Evolutionary conservation across 805 yeast species (phyloP).

Genomic region (Sugiyamaella marilandica): DNA sequence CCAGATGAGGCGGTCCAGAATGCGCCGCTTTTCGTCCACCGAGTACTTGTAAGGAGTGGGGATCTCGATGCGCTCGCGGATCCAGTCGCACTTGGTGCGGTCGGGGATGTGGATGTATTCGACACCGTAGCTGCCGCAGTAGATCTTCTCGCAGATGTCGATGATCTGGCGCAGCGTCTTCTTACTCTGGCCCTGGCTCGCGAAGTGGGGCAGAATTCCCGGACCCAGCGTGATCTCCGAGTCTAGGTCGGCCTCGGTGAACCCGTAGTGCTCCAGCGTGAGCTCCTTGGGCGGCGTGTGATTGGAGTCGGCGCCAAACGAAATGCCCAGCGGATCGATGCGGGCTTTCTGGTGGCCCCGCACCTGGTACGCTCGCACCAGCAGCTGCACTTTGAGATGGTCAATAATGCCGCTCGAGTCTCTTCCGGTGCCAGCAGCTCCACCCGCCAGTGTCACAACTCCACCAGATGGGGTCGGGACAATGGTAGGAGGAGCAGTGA

Average conservation of each 20-base stretch:
- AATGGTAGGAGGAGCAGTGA: conserved; percentile 85
- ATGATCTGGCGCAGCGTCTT: conserved; percentile 77
- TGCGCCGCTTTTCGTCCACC: conserved; percentile 90
- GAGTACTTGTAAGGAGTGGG: conserved; percentile 80
- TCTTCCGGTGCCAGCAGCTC: conserved; percentile 28
- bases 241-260: conserved; percentile 78
- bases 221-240: conserved; percentile 90
- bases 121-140: conserved; percentile 85
- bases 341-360: conserved; percentile 96
- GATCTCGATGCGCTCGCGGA: conserved; percentile 92
- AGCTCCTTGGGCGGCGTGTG: conserved; percentile 69
- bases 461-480: conserved; percentile 80
- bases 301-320: conserved; percentile 52
- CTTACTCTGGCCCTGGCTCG: conserved; percentile 55
- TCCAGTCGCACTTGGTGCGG: conserved; percentile 95
- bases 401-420: conserved; percentile 61
- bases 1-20: conserved; percentile 95
- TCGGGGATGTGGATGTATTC: conserved; percentile 97
- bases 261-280: conserved; percentile 87
- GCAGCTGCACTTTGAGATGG: conserved; percentile 90
- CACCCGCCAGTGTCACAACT: conserved; percentile 52
- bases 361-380: conserved; percentile 98
- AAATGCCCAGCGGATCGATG: conserved; percentile 90
- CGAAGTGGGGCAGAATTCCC: conserved; percentile 92
- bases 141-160: conserved; percentile 70